Percentiles rank a stretch among this genome's conserved stretches.
These are phyloP conservation scores for Alternaria rosae DNA, from an alignment of 2,329 filamentous ascomycete species.

Conservation along the genomic window DNA sequence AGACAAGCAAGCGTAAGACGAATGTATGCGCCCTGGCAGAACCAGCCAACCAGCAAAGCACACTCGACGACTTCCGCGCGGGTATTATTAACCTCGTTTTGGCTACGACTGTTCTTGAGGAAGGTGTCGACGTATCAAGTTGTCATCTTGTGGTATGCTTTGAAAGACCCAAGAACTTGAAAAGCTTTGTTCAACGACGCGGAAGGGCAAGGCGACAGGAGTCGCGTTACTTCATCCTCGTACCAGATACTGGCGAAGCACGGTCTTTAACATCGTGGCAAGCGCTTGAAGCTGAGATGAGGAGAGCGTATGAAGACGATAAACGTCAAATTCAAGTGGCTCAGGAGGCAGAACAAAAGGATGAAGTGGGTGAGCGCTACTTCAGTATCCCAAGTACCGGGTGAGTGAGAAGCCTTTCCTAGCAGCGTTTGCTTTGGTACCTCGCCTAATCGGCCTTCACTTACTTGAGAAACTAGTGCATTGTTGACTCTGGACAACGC, in stretches of 20 bases:
- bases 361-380: slow-evolving; percentile 52
- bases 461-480: slow-evolving; percentile 57
- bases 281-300: slow-evolving; percentile 75
- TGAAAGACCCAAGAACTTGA: slow-evolving; percentile 66
- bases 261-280: slow-evolving; percentile 64
- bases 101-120: slow-evolving; percentile 65
- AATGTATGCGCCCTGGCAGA: slow-evolving; percentile 60
- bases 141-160: slow-evolving; percentile 72
- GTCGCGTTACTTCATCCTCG: slow-evolving; percentile 64
- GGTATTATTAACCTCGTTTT: slow-evolving; percentile 66
- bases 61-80: slow-evolving; percentile 61
- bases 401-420: slow-evolving; percentile 26
- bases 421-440: not conserved
- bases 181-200: slow-evolving; percentile 70
- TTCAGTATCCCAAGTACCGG: slow-evolving; percentile 35
- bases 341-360: slow-evolving; percentile 55
- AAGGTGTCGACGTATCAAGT: slow-evolving; percentile 68
- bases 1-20: slow-evolving; percentile 51
- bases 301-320: slow-evolving; percentile 71
- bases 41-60: slow-evolving; percentile 57
- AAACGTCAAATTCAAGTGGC: slow-evolving; percentile 59
- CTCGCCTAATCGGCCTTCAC: not conserved
- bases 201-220: slow-evolving; percentile 67
- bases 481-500: slow-evolving; percentile 76
- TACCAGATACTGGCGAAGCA: slow-evolving; percentile 44